These are phyloP conservation scores for Penicilliopsis zonata DNA, from an alignment of 495 filamentous ascomycete genomes.

Conservation along the genomic window DNA sequence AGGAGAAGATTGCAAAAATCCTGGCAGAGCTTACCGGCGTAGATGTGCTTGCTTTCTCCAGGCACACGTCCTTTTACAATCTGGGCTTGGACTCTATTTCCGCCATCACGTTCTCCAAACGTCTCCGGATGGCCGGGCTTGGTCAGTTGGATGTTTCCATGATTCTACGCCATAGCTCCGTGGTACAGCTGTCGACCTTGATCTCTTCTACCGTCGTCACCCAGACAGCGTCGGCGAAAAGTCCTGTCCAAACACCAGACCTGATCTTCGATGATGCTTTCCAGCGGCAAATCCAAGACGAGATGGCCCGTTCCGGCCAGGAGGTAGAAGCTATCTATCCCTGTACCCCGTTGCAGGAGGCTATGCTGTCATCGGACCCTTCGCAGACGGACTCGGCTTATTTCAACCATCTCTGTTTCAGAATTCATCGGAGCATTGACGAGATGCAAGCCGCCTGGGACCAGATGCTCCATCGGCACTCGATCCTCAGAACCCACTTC, in stretches of 20 bases:
- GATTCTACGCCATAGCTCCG: conserved; percentile 49
- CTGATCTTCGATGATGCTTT: conserved; percentile 6
- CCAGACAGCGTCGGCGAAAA: not conserved
- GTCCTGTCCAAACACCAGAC: too few species aligned
- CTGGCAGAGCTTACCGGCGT: conserved; percentile 38
- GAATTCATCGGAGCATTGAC: conserved; percentile 29
- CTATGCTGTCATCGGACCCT: conserved; percentile 52
- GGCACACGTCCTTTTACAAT: conserved; percentile 43
- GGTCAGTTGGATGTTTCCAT: conserved; percentile 43
- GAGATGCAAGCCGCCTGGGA: conserved; percentile 33
- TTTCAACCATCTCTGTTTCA: conserved; percentile 42
- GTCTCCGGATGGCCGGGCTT: conserved; percentile 28
- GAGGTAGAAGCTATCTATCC: conserved; percentile 47
- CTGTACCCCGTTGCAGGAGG: conserved; percentile 73
- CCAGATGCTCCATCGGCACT: conserved; percentile 40
- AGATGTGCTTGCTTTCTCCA: conserved; percentile 26
- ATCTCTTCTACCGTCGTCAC: conserved; percentile 8
- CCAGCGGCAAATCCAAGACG: conserved; percentile 5
- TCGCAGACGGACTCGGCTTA: conserved; percentile 29
- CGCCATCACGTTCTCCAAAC: conserved; percentile 52
- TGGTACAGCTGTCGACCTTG: conserved; percentile 39
- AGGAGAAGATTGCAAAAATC: conserved; percentile 31
- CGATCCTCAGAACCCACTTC: conserved; percentile 54
- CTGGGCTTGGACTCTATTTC: conserved; percentile 75
- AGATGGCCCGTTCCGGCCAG: conserved; percentile 13